phyloP scores from a whole-genome alignment of 495 filamentous ascomycete genomes.

The Trichoderma virens region DNA sequence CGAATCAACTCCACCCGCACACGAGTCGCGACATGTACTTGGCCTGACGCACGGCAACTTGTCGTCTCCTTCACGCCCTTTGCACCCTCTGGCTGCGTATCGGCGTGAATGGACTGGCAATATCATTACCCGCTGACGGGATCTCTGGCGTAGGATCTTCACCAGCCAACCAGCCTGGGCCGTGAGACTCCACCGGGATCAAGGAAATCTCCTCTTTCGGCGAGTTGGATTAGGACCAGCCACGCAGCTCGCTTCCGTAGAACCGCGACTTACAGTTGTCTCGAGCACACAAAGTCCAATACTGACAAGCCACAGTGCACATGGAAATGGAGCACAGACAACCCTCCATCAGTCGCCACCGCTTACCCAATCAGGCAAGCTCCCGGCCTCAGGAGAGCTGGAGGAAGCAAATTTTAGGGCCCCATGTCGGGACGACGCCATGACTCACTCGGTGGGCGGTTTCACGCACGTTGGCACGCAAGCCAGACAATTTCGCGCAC shows the following conservation, averaged over 20 bases:
- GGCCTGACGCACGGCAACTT: not conserved
- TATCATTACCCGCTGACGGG: not conserved
- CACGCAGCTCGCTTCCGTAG: not conserved
- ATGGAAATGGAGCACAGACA: not conserved
- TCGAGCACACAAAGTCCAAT: not conserved
- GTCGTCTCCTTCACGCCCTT: not conserved
- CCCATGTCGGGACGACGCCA: not conserved
- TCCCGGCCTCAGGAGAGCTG: not conserved
- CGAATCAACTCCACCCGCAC: not conserved
- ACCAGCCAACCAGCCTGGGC: not conserved
- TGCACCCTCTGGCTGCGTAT: not conserved
- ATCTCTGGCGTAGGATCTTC: not conserved
- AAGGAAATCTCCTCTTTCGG: not conserved
- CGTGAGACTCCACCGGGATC: not conserved
- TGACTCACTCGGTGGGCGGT: conserved; percentile 4
- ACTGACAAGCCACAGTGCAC: not conserved
- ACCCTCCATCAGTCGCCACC: conserved; percentile 3
- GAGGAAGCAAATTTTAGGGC: not conserved
- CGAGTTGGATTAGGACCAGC: not conserved
- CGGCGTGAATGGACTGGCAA: not conserved
- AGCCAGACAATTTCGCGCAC: too few species aligned
- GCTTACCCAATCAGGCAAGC: conserved; percentile 6
- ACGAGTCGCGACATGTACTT: not conserved
- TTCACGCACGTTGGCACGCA: not conserved
- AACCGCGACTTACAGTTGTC: not conserved